Percentiles rank a stretch among this genome's conserved stretches.
phyloP scores from a whole-genome alignment of 2,329 filamentous ascomycete species.

The Pseudocercospora fuligena region DNA sequence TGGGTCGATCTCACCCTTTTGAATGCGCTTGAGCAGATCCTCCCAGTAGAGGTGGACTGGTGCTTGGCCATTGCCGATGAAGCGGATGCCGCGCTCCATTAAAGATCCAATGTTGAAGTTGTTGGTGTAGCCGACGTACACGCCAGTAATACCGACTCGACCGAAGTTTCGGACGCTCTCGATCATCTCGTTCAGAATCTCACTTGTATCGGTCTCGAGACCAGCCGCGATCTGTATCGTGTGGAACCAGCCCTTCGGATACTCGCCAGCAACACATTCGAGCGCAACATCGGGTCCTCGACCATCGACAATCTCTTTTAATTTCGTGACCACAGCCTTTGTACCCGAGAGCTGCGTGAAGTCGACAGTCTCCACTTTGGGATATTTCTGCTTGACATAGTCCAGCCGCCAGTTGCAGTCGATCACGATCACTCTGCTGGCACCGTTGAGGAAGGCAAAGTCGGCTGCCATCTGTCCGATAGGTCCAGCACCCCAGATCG shows the following conservation, averaged over 20 bases:
- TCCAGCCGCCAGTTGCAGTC: conserved; percentile 75
- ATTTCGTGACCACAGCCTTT: conserved; percentile 69
- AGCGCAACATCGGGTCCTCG: conserved; percentile 74
- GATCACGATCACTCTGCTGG: conserved; percentile 76
- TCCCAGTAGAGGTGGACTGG: conserved; percentile 87
- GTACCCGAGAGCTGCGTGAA: conserved; percentile 64
- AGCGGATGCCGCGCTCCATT: conserved; percentile 84
- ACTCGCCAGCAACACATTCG: conserved; percentile 69
- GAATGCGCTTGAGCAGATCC: conserved; percentile 71
- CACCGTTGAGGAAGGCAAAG: conserved; percentile 72
- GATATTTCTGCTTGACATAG: conserved; percentile 68
- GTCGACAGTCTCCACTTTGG: conserved; percentile 70
- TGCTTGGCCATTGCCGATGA: conserved; percentile 71
- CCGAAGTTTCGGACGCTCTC: conserved; percentile 74
- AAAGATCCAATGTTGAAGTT: conserved; percentile 82
- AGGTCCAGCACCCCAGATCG: conserved; percentile 85
- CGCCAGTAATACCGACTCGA: conserved; percentile 76
- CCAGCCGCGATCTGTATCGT: conserved; percentile 66
- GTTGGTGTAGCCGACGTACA: conserved; percentile 71
- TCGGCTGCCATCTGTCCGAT: conserved; percentile 79
- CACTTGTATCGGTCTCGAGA: conserved; percentile 82
- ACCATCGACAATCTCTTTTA: conserved; percentile 75
- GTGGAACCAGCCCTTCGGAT: conserved; percentile 66
- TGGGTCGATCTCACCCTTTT: conserved; percentile 71
- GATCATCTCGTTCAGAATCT: conserved; percentile 80